Base-by-base conservation (phyloP, 805 yeast genomes). In the Candida methanosorbosa region DNA sequence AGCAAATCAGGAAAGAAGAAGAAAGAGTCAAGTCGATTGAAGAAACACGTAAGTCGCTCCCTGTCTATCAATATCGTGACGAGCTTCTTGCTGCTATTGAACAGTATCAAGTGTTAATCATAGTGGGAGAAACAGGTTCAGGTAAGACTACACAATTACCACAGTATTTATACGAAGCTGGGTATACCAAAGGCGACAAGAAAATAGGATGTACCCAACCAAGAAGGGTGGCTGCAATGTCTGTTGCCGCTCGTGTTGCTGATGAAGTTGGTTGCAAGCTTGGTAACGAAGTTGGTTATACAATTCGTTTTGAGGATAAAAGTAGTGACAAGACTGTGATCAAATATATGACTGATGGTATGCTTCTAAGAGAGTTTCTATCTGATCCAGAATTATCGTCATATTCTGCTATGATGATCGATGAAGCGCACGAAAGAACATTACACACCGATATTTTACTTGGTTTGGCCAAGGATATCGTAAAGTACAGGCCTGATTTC, bases 391-490 rank as follows among this genome's bases (percentile, higher is more conserved):
- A 73, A 29, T 57, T 88, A 27, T 57, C 67, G 1, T 61, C 59
- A 2, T 90, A 88, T 51, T 74, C 92, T 2, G 94, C 83, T 1
- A 66, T 90, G 37, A 87, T 90, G 81, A 79, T 90, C 32, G 98
- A 90, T 59, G 98, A 90, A 57, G 98, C 98, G 0, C 98, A 92
- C 53, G 98, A 92, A 54, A 69, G 98, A 38, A 92, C 97, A 0
- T 64, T 90, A 27, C 79, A 90, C n/a, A 90, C 97, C 0, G 98
- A 90, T 57, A 64, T 74, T 3, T 52, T 90, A 8, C 63, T 90
- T 34, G 94, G 95, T 1, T 61, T 92, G 25, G 57, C 90, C 22
- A 90, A 90, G 44, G 83, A 81, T 40, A 71, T 86, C 0, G 52
- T 72, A 2, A 62, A 61, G 17, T 57, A 73, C 28, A 63, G 97